Conservation (phyloP, 1,139 yeast species). For the Suhomyces coccinellae region DNA sequence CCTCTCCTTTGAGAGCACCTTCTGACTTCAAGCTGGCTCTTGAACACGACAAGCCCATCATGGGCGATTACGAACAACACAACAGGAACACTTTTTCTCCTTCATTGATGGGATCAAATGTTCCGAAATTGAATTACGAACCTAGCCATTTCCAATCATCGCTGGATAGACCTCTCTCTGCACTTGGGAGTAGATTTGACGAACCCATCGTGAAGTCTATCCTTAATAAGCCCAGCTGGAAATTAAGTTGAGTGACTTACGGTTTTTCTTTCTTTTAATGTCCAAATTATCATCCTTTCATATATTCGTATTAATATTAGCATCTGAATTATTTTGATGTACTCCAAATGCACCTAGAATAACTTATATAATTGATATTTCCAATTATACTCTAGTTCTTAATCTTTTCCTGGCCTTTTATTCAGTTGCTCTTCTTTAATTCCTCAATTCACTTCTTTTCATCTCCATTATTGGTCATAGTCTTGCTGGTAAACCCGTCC, state of each 20-base stretch:
- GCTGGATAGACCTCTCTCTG: constrained; percentile 37
- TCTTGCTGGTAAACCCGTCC: constrained; percentile 49
- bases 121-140: constrained; percentile 8
- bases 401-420: background rate
- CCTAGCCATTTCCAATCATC: constrained; percentile 19
- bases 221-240: background rate
- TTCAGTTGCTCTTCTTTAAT: constrained; percentile 20
- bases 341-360: too few relatives aligned
- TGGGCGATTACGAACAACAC: background rate
- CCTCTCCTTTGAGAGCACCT: constrained; percentile 8
- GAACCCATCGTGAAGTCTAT: constrained; percentile 23
- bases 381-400: background rate
- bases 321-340: background rate
- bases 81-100: background rate
- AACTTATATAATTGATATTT: too few relatives aligned
- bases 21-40: constrained; percentile 12
- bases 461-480: constrained; percentile 26
- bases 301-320: constrained; percentile 31
- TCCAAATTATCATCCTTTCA: constrained; percentile 16
- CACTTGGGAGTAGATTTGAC: constrained; percentile 39
- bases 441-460: constrained; percentile 22
- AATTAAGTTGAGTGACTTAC: background rate
- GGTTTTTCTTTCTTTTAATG: background rate
- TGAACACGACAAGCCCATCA: constrained; percentile 3
- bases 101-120: constrained; percentile 2